Evolutionary conservation across 805 yeast genomes (phyloP).

Genomic region (Candida arabinofermentans): DNA sequence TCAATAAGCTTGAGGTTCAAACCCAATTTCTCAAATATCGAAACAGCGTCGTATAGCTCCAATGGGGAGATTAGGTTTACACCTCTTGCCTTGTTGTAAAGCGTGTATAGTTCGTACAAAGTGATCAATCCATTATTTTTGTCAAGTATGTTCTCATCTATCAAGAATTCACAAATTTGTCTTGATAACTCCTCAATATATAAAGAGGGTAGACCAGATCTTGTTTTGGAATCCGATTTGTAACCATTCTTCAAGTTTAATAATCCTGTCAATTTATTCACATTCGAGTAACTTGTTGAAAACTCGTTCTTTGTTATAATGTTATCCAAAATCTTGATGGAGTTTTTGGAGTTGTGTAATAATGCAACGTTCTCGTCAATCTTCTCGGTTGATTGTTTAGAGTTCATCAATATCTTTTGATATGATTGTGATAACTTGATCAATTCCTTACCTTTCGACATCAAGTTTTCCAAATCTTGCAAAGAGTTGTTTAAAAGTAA

Average conservation of each 20-base stretch:
- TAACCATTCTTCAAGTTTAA: constrained; percentile 13
- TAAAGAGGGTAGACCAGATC: constrained; percentile 17
- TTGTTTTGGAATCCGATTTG: constrained; percentile 3
- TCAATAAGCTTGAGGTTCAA: constrained; percentile 26
- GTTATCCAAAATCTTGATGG: constrained; percentile 25
- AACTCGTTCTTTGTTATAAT: constrained; percentile 28
- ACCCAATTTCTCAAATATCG: constrained; percentile 46
- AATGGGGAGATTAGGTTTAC: constrained; percentile 64
- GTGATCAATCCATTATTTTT: constrained; percentile 58
- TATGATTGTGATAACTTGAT: constrained; percentile 51
- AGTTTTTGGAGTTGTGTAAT: constrained; percentile 26
- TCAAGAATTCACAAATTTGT: constrained; percentile 70
- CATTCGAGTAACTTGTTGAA: constrained; percentile 17
- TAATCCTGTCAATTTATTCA: constrained; percentile 20
- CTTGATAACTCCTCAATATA: constrained; percentile 66
- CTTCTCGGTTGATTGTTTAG: constrained; percentile 10
- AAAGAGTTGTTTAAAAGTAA: constrained; percentile 62
- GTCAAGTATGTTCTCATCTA: constrained; percentile 38
- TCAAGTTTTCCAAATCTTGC: constrained; percentile 69
- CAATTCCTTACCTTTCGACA: constrained; percentile 75
- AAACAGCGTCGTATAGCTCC: constrained; percentile 62
- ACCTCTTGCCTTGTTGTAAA: constrained; percentile 63
- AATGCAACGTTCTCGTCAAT: constrained; percentile 24
- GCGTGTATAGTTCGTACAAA: constrained; percentile 56
- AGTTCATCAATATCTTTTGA: constrained; percentile 22